Conservation (phyloP, 1,284 basidiomycete genomes). For the Tilletia walkeri region DNA sequence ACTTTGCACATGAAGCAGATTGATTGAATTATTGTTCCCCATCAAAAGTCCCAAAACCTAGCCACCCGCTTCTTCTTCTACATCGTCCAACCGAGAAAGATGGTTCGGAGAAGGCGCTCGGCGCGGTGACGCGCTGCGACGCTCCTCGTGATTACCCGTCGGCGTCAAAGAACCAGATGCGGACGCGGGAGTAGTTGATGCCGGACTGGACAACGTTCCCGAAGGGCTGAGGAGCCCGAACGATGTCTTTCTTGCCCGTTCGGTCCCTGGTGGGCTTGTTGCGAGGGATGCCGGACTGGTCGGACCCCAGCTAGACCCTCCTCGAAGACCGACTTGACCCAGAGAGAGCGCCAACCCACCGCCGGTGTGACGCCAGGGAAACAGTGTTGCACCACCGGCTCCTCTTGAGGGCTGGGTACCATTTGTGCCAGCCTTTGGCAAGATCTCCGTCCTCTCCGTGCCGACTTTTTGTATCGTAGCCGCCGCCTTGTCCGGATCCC, state of each 20-base stretch:
- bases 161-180: neutral
- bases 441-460: neutral
- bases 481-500: constrained; percentile 11
- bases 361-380: constrained; percentile 2
- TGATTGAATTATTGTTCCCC: too few species aligned
- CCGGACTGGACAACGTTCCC: too few species aligned
- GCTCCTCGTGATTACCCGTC: neutral
- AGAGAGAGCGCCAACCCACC: constrained; percentile 2
- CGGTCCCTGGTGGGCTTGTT: neutral
- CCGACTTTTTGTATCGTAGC: constrained; percentile 17
- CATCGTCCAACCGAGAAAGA: constrained; percentile 6
- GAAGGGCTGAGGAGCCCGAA: constrained; percentile 12
- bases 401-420: neutral
- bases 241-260: neutral
- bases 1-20: neutral
- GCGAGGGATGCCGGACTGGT: neutral
- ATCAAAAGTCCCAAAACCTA: neutral
- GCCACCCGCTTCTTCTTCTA: constrained; percentile 6
- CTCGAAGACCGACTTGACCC: constrained; percentile 6
- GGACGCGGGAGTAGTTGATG: too few species aligned
- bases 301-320: neutral
- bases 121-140: neutral
- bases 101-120: neutral
- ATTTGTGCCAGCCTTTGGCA: neutral
- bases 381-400: neutral